These are phyloP conservation scores for Hanseniaspora meyeri DNA, from an alignment of 805 yeast genomes.

Conservation along the genomic window DNA sequence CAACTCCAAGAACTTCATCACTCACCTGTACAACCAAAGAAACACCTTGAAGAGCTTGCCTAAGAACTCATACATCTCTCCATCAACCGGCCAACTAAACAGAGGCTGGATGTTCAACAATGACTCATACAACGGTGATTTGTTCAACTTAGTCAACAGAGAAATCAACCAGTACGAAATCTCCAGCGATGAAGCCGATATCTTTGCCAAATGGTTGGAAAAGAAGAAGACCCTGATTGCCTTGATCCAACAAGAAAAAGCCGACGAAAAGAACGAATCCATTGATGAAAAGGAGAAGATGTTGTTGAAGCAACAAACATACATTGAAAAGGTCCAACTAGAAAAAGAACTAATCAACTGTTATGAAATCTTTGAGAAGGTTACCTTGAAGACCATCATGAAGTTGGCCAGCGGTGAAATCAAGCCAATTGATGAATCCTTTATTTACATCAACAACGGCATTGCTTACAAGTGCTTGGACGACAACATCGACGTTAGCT, in stretches of 20 bases:
- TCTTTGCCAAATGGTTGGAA: constrained; percentile 8
- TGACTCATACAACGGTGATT: constrained; percentile 38
- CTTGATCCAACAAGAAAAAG: constrained; percentile 9
- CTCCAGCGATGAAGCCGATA: neutral
- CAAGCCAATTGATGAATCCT: constrained; percentile 17
- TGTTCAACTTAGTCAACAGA: constrained; percentile 44
- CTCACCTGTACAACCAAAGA: constrained; percentile 42
- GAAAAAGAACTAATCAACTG: constrained; percentile 65
- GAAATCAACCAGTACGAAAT: constrained; percentile 8
- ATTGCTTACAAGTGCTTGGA: constrained; percentile 9
- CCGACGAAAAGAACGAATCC: neutral
- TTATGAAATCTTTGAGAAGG: constrained; percentile 60
- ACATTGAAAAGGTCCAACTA: constrained; percentile 39
- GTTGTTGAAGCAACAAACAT: neutral
- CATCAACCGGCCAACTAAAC: constrained; percentile 48
- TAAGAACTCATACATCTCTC: constrained; percentile 47
- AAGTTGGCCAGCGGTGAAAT: constrained; percentile 63
- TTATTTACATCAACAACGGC: neutral
- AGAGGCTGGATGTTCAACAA: constrained; percentile 59
- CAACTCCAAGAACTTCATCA: constrained; percentile 52
- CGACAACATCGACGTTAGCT: neutral
- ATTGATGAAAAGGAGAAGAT: constrained; percentile 24
- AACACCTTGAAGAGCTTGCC: constrained; percentile 33
- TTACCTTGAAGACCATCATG: constrained; percentile 70
- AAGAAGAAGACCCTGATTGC: constrained; percentile 17